Percentiles rank a stretch among this genome's conserved stretches.
phyloP scores from a whole-genome alignment of 2,329 filamentous ascomycete genomes.

The Microcyclospora tardicrescens region DNA sequence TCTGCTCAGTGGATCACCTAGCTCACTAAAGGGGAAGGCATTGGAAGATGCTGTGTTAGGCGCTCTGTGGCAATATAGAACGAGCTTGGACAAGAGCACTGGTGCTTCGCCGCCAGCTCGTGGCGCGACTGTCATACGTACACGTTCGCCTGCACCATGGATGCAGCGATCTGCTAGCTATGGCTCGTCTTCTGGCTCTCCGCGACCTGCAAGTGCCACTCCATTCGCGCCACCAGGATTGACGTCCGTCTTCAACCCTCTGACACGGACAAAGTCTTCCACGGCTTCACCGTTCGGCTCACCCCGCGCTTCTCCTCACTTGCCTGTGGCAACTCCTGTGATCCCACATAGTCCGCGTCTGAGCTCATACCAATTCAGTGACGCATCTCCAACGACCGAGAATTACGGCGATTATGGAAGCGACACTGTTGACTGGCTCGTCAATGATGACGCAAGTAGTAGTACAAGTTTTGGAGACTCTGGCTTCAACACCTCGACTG shows the following conservation, averaged over 20 bases:
- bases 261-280: slow-evolving; percentile 60
- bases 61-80: slow-evolving; percentile 74
- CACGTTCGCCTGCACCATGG: slow-evolving; percentile 89
- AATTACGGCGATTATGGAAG: slow-evolving; percentile 83
- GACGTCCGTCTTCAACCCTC: slow-evolving; percentile 40
- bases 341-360: slow-evolving; percentile 90
- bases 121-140: slow-evolving; percentile 68
- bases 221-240: slow-evolving; percentile 67
- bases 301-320: slow-evolving; percentile 78
- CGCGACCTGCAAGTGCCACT: slow-evolving; percentile 60
- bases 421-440: slow-evolving; percentile 94
- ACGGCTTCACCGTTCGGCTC: slow-evolving; percentile 86
- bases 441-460: slow-evolving; percentile 68
- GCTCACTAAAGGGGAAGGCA: slow-evolving; percentile 53
- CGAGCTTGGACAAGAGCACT: slow-evolving; percentile 44
- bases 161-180: slow-evolving; percentile 55
- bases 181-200: slow-evolving; percentile 39
- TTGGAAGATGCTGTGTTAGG: slow-evolving; percentile 87
- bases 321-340: slow-evolving; percentile 75
- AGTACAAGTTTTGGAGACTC: slow-evolving; percentile 65
- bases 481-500: slow-evolving; percentile 64
- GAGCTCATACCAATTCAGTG: slow-evolving; percentile 91
- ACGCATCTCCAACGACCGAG: slow-evolving; percentile 67
- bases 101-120: slow-evolving; percentile 69
- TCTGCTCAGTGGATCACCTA: slow-evolving; percentile 66